A percentile compares a stretch with the other conserved stretches of the same genome.
Conservation (phyloP, 495 filamentous ascomycete genomes). For the Rusavskia elegans region DNA sequence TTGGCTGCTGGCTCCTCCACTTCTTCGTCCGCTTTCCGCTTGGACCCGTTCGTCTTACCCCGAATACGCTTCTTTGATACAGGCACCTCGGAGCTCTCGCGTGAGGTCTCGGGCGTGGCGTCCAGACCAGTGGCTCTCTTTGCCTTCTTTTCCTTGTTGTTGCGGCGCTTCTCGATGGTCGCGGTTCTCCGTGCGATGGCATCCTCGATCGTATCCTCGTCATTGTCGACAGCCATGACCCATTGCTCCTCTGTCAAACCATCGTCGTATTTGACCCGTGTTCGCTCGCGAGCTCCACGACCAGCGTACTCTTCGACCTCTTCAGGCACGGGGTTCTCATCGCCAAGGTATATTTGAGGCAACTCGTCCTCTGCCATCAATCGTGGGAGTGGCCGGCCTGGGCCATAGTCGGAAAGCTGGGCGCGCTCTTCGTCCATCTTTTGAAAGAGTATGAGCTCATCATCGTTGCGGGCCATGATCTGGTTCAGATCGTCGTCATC, state of each 20-base stretch:
- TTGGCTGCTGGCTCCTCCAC: slow-evolving; percentile 69
- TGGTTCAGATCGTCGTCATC: slow-evolving; percentile 94
- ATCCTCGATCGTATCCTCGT: slow-evolving; percentile 86
- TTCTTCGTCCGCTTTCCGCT: slow-evolving; percentile 65
- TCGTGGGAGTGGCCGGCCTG: slow-evolving; percentile 46
- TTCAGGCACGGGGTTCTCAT: slow-evolving; percentile 69
- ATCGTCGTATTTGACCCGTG: slow-evolving; percentile 87
- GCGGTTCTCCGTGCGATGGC: slow-evolving; percentile 80
- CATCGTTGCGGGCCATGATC: slow-evolving; percentile 64
- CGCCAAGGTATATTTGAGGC: slow-evolving; percentile 81
- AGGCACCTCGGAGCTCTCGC: slow-evolving; percentile 64
- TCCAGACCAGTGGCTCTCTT: slow-evolving; percentile 33
- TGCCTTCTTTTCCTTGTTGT: slow-evolving; percentile 49
- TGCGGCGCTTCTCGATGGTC: slow-evolving; percentile 62
- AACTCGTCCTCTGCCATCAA: slow-evolving; percentile 80
- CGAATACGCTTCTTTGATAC: slow-evolving; percentile 57
- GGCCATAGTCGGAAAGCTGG: slow-evolving; percentile 52
- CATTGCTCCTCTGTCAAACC: slow-evolving; percentile 97
- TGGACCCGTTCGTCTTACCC: slow-evolving; percentile 63
- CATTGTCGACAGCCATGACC: slow-evolving; percentile 80
- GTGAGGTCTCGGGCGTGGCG: slow-evolving; percentile 59
- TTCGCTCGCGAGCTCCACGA: slow-evolving; percentile 86
- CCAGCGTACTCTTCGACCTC: slow-evolving; percentile 61
- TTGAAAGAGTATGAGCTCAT: slow-evolving; percentile 54
- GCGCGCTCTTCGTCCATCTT: slow-evolving; percentile 62